phyloP scores from a whole-genome alignment of 495 filamentous ascomycete genomes.

The Daldinia concentrica region DNA sequence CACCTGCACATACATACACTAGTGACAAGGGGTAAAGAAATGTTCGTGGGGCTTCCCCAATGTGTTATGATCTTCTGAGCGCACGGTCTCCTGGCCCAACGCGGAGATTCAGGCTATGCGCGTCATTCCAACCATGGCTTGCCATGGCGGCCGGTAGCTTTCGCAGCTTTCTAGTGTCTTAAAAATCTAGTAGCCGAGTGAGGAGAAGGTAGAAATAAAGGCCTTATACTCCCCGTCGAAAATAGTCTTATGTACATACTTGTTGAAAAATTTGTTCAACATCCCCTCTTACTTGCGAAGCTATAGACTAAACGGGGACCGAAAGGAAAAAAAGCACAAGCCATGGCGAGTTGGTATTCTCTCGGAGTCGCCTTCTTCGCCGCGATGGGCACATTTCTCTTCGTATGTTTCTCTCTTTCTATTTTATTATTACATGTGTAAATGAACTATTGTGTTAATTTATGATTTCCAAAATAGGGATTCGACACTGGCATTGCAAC shows the following conservation, averaged over 20 bases:
- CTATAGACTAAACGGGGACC: not conserved
- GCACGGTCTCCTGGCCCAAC: slow-evolving; percentile 13
- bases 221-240: not conserved
- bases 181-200: slow-evolving; percentile 21
- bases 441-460: slow-evolving; percentile 12
- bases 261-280: not conserved
- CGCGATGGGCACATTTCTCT: slow-evolving; percentile 66
- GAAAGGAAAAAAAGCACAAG: slow-evolving; percentile 5
- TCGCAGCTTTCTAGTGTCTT: slow-evolving; percentile 2
- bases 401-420: slow-evolving; percentile 50
- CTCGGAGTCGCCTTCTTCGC: slow-evolving; percentile 63
- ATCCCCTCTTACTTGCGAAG: not conserved
- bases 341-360: slow-evolving; percentile 46
- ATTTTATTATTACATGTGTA: not conserved
- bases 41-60: slow-evolving; percentile 21
- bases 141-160: slow-evolving; percentile 6
- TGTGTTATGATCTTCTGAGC: slow-evolving; percentile 24
- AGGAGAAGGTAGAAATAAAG: slow-evolving; percentile 19
- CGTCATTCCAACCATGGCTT: slow-evolving; percentile 21
- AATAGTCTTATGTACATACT: not conserved
- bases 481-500: slow-evolving; percentile 69
- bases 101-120: slow-evolving; percentile 38
- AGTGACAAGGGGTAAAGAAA: slow-evolving; percentile 14
- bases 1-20: slow-evolving; percentile 24
- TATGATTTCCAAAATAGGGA: slow-evolving; percentile 49